These are phyloP conservation scores for Paracamarosporium sp. DNA, from an alignment of 2,329 filamentous ascomycete genomes.

Conservation along the genomic window DNA sequence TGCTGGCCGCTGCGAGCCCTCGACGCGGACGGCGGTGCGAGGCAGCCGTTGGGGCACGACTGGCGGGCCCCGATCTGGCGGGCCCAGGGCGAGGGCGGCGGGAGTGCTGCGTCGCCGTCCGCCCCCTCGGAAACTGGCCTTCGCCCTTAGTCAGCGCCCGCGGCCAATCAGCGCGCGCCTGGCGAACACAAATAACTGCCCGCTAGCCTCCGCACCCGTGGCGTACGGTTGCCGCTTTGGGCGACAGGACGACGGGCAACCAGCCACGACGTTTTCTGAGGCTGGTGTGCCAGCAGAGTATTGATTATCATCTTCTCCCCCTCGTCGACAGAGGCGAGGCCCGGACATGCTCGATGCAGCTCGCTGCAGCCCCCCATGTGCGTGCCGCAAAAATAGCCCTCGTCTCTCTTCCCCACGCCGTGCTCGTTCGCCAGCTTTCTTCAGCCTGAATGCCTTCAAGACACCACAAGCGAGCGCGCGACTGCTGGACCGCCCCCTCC, in stretches of 20 bases:
- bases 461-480: constrained; percentile 17
- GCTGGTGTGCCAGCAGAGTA: no score
- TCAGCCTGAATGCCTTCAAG: constrained; percentile 21
- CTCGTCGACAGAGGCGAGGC: background rate
- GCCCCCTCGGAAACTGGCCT: constrained; percentile 13
- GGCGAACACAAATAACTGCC: background rate
- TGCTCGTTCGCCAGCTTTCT: constrained; percentile 11
- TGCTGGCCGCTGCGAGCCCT: no score
- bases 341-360: background rate
- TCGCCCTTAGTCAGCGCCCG: constrained; percentile 12
- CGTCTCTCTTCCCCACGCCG: constrained; percentile 24
- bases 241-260: background rate
- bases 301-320: no score
- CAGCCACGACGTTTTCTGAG: background rate
- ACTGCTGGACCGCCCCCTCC: constrained; percentile 15
- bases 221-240: background rate
- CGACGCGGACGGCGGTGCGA: background rate
- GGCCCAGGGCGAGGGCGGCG: constrained; percentile 19
- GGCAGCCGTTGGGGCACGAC: constrained; percentile 21
- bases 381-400: constrained; percentile 27
- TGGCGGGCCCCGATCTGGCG: constrained; percentile 25
- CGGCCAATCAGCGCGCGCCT: constrained; percentile 8
- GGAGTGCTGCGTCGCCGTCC: constrained; percentile 13
- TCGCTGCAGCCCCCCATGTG: background rate
- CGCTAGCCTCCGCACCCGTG: background rate